These are phyloP conservation scores for Saprolegnia parasitica DNA, from an alignment of 352 stramenopile genomes.

Conservation along the genomic window DNA sequence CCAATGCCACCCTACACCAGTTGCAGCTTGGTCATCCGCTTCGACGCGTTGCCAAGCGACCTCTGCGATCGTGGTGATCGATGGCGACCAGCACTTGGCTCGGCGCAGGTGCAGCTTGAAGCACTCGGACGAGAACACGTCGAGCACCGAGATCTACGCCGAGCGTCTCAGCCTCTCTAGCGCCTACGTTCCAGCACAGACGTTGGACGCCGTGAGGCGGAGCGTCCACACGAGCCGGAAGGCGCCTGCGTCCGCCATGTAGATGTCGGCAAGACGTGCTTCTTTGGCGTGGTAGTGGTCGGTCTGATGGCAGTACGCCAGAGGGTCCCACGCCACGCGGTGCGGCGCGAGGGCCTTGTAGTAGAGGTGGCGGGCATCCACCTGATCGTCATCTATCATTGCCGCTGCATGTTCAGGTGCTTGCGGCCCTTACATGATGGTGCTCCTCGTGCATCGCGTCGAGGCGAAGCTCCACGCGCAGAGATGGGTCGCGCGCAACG, in stretches of 20 bases:
- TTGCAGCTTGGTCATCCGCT: neutral
- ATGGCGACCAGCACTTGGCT: neutral
- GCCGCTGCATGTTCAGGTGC: too few species aligned
- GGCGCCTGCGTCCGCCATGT: neutral
- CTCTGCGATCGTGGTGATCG: too few species aligned
- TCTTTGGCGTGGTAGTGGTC: neutral
- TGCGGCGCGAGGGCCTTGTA: neutral
- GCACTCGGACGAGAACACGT: neutral
- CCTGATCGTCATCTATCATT: too few species aligned
- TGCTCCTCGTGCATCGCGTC: neutral
- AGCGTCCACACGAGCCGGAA: neutral
- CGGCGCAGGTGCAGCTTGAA: neutral
- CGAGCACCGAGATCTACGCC: neutral
- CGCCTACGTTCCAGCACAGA: too few species aligned
- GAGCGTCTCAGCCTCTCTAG: too few species aligned
- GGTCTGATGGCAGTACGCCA: neutral
- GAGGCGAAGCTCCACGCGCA: neutral
- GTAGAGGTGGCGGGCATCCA: neutral
- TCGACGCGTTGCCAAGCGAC: neutral
- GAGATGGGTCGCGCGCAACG: neutral
- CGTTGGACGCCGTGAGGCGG: neutral
- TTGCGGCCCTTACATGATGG: too few species aligned
- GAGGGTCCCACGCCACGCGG: neutral
- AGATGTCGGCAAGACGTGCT: neutral
- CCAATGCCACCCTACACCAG: neutral